Base-by-base conservation (phyloP, 768 basidiomycete genomes). In the Rhizopogon vesiculosus region DNA sequence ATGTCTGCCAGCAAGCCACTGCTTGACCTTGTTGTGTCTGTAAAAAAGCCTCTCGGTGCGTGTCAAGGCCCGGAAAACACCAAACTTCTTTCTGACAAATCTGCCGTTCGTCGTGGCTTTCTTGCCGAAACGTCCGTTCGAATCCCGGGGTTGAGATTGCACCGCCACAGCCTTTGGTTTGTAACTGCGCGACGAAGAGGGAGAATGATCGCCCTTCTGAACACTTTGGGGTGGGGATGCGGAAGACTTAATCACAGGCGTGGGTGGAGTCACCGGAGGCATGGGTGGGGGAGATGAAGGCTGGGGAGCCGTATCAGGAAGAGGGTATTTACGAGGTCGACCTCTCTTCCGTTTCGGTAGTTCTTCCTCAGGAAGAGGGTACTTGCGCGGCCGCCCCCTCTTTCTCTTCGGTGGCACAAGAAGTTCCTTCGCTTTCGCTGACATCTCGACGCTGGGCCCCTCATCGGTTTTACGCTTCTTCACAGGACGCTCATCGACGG, bases 111-210 rank as follows among this genome's bases (percentile, higher is more conserved):
- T 79, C 16, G 70, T 72, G 38, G 71, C 74, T 65, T 87, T 86
- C 72, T 80, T 84, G 38, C 84, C 85, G 59, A 89, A 88, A 16
- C 85, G 76, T 42, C 86, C 86, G 59, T 87, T 86, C 16, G 69
- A 70, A 51, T 82, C 79, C 55, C 86, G 76, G 2, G 86, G 86
- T 62, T 88, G 86, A 10, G 69, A 66, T 42, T 79, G 74, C 35
- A 75, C 69, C 6, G 77, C 76, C 15, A 77, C 67, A 3, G 77
- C 75, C 61, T 78, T 75, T 31, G 77, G 73, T 54, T 70, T 76
- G 33, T 60, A 56, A 41, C 59, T 45, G 46, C 62, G 64, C 22
- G 60, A 54, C 15, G 67, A 69, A 19, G 62, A 67, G 19, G 68
- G 60, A 19, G 60, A 70, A 3, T 39, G 44, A 42, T 58, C 53